phyloP scores from a whole-genome alignment of 305 asterid species.

The Ajuga reptans region DNA sequence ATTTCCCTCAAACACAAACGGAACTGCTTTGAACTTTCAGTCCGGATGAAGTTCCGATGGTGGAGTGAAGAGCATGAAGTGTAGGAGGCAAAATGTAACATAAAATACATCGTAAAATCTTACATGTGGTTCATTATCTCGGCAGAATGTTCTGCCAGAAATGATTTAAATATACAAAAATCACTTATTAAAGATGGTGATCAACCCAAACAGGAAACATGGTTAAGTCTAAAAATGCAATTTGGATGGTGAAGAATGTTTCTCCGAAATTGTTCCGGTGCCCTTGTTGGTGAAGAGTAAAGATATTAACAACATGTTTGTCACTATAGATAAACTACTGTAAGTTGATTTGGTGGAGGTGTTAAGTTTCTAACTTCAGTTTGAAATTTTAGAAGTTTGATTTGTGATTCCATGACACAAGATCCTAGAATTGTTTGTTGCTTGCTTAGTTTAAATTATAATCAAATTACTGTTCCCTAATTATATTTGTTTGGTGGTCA shows the following conservation, averaged over 20 bases:
- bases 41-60: neutral
- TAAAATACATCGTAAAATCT: too few species aligned
- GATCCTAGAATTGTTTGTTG: constrained; percentile 12
- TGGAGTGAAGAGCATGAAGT: neutral
- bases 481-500: constrained; percentile 2
- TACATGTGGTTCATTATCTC: neutral
- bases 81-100: neutral
- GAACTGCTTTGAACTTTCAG: neutral
- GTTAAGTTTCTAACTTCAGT: neutral
- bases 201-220: too few species aligned
- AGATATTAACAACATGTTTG: neutral
- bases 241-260: neutral
- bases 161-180: too few species aligned
- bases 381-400: neutral
- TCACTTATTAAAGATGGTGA: too few species aligned
- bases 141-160: neutral
- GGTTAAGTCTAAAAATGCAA: neutral
- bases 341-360: neutral
- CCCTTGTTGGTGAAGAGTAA: neutral
- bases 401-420: constrained; percentile 7
- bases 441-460: constrained; percentile 6
- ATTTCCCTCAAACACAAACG: neutral
- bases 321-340: neutral
- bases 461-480: neutral
- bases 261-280: neutral